Evolutionary conservation across 164 flowering plant genomes (phyloP).

Genomic region (Chloranthus sessilifolius): DNA sequence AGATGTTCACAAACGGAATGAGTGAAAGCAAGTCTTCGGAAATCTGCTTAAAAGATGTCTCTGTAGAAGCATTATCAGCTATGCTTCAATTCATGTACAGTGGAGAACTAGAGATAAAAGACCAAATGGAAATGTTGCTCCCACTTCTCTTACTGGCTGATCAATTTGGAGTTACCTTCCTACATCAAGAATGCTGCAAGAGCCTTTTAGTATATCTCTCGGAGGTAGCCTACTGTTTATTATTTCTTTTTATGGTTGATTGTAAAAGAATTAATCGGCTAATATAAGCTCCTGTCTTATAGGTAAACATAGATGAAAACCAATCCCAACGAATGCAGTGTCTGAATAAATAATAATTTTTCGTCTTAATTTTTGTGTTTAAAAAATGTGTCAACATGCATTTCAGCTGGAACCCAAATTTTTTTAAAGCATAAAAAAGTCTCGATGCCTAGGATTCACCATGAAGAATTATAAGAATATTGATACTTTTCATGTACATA

Average conservation of each 20-base stretch:
- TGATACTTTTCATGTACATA: conserved; percentile 65
- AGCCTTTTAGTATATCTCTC: conserved; percentile 62
- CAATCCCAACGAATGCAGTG: no score
- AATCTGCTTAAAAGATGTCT: conserved; percentile 54
- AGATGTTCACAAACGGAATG: conserved; percentile 99
- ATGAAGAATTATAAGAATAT: conserved; percentile 46
- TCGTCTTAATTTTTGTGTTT: no score
- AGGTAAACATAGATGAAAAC: no score
- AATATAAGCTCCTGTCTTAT: no score
- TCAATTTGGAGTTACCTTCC: conserved; percentile 72
- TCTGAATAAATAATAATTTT: no score
- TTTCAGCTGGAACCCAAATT: no score
- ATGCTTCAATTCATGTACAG: conserved; percentile 85
- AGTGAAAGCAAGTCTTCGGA: conserved; percentile 63
- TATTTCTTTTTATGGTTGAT: conserved; percentile 1
- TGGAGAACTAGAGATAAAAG: conserved; percentile 49
- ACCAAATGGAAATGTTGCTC: conserved; percentile 36
- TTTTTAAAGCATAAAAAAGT: conserved; percentile 8
- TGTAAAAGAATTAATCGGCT: not conserved
- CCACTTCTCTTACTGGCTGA: conserved; percentile 76
- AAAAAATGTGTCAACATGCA: not conserved
- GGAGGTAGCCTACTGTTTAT: conserved; percentile 54
- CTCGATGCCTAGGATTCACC: conserved; percentile 10
- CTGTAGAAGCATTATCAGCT: conserved; percentile 52
- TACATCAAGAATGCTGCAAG: conserved; percentile 93